These are phyloP conservation scores for Fermentozyma sake DNA, from an alignment of 1,139 yeast species.

Conservation along the genomic window DNA sequence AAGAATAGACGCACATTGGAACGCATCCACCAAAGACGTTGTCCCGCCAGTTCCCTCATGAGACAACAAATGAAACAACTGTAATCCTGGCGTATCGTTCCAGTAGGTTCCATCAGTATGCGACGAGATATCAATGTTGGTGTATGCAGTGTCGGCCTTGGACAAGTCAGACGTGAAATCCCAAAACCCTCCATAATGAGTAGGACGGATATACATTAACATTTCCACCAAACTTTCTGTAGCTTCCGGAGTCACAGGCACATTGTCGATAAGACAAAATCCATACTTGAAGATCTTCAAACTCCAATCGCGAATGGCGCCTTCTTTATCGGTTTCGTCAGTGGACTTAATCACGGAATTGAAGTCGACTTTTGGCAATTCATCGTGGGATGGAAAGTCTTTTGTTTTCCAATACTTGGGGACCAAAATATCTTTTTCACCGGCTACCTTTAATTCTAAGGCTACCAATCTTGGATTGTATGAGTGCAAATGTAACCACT, in stretches of 20 bases:
- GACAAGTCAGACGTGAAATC: constrained; percentile 72
- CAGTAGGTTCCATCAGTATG: constrained; percentile 82
- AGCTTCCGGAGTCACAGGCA: constrained; percentile 59
- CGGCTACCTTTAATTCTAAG: constrained; percentile 21
- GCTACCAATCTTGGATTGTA: constrained; percentile 50
- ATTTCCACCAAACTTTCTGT: constrained; percentile 59
- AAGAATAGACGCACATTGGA: constrained; percentile 54
- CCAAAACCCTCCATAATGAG: constrained; percentile 83
- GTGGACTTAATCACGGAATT: constrained; percentile 38
- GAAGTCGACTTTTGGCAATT: constrained; percentile 51
- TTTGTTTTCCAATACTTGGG: constrained; percentile 46
- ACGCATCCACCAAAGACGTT: constrained; percentile 68
- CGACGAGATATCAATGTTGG: constrained; percentile 60
- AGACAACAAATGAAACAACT: constrained; percentile 61
- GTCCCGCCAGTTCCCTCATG: constrained; percentile 75
- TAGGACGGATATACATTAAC: constrained; percentile 61
- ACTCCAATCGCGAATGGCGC: constrained; percentile 56
- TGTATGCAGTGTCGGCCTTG: constrained; percentile 72
- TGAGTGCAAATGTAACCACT: constrained; percentile 59
- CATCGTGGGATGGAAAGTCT: constrained; percentile 29
- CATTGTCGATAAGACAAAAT: constrained; percentile 59
- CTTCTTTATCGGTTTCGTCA: constrained; percentile 23
- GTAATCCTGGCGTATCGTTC: constrained; percentile 74
- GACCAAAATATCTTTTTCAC: constrained; percentile 25
- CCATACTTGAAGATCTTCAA: constrained; percentile 58